Conservation (phyloP, 345 rosid species). For the Dipteronia sinensis region DNA sequence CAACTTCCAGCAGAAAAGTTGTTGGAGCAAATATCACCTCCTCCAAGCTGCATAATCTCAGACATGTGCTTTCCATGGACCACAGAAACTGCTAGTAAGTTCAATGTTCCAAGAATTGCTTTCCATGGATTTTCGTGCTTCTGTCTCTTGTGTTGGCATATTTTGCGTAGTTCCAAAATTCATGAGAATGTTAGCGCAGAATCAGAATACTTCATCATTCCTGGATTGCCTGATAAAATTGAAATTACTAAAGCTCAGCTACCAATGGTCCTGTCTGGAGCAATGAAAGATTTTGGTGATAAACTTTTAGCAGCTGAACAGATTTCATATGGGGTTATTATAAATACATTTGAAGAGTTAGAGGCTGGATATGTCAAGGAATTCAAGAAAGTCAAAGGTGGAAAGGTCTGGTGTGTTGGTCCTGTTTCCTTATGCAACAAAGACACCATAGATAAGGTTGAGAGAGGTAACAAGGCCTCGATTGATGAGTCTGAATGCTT, state of each 20-base stretch:
- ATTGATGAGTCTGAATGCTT: background rate
- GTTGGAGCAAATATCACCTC: constrained; percentile 18
- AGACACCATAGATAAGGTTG: constrained; percentile 1
- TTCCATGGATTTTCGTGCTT: constrained; percentile 30
- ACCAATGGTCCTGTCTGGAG: background rate
- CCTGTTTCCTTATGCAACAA: constrained; percentile 31
- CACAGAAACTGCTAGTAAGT: constrained; percentile 13
- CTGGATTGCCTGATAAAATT: constrained; percentile 33
- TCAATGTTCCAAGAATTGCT: constrained; percentile 29
- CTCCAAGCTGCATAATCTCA: constrained; percentile 39
- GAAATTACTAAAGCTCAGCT: constrained; percentile 29
- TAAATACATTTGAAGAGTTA: constrained; percentile 35
- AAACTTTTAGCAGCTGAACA: constrained; percentile 26
- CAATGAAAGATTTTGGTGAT: background rate
- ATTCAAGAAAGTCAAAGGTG: constrained; percentile 16
- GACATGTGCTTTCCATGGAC: constrained; percentile 35
- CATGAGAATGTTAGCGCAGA: constrained; percentile 27
- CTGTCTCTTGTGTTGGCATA: constrained; percentile 3
- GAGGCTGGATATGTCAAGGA: constrained; percentile 22
- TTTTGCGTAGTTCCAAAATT: constrained; percentile 25
- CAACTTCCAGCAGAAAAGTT: constrained; percentile 23
- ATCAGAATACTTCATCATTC: constrained; percentile 31
- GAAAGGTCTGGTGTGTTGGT: constrained; percentile 43
- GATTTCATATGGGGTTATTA: constrained; percentile 33
- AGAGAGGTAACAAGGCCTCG: constrained; percentile 4